A percentile compares a stretch with the other conserved stretches of the same genome.
phyloP scores from a whole-genome alignment of 331 rosid genomes.

The Quercus lobata region DNA sequence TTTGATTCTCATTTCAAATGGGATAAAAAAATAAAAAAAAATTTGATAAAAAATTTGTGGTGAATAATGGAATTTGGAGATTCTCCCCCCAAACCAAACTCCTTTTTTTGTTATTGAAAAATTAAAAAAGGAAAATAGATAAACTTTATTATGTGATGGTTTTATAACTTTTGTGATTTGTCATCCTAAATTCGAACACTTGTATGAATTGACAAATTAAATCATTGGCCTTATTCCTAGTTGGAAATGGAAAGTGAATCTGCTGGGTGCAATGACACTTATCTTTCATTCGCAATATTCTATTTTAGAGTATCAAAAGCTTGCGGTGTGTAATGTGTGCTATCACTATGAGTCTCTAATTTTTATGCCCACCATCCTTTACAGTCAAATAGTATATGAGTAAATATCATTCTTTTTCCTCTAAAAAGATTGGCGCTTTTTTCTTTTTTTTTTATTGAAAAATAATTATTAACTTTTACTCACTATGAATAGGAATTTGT shows the following conservation, averaged over 20 bases:
- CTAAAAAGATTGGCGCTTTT: too few species aligned
- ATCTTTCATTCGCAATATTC: neutral
- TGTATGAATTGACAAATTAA: slow-evolving; percentile 19
- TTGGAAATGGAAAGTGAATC: neutral
- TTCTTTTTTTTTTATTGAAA: too few species aligned
- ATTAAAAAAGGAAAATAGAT: neutral
- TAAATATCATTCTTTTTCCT: too few species aligned
- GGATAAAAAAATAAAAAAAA: neutral
- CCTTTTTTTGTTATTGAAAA: neutral
- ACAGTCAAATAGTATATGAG: too few species aligned
- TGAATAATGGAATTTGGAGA: slow-evolving; percentile 24
- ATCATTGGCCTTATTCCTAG: slow-evolving; percentile 5
- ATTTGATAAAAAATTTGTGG: slow-evolving; percentile 37
- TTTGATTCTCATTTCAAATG: slow-evolving; percentile 28
- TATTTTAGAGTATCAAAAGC: too few species aligned
- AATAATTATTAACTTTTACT: too few species aligned
- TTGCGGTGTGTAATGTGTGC: too few species aligned
- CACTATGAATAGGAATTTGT: too few species aligned
- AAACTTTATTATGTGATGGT: slow-evolving; percentile 18
- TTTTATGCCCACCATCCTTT: too few species aligned
- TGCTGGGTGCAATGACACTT: neutral
- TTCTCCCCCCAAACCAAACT: slow-evolving; percentile 24
- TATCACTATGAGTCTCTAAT: too few species aligned
- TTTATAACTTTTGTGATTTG: slow-evolving; percentile 3
- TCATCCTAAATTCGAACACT: slow-evolving; percentile 54